phyloP scores from a whole-genome alignment of 768 basidiomycete species.

The Macrolepiota albuminosa region DNA sequence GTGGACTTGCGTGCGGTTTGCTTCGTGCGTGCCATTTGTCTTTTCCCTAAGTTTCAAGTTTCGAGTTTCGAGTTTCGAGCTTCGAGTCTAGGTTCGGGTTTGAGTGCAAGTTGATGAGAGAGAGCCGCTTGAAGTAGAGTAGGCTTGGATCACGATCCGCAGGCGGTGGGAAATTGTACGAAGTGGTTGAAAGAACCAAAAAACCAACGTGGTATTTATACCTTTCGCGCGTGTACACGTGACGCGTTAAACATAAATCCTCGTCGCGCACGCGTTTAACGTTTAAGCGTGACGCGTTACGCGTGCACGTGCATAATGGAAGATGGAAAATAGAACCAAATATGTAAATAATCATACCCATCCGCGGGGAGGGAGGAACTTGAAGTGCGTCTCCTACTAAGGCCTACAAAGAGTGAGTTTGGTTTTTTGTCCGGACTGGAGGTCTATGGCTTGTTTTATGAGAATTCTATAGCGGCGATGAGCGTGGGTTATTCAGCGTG shows the following conservation, averaged over 20 bases:
- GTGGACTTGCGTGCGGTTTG: slow-evolving; percentile 18
- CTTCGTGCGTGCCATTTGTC: slow-evolving; percentile 15
- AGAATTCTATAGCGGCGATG: no score
- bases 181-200: not conserved
- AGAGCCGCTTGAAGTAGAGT: no score
- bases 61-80: no score
- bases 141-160: not conserved
- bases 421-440: no score
- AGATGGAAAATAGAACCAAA: not conserved
- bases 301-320: no score
- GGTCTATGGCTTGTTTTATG: no score
- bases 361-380: no score
- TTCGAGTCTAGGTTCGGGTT: no score
- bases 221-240: slow-evolving; percentile 5
- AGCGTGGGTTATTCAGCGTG: no score
- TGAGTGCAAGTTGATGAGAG: not conserved
- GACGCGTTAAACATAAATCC: slow-evolving; percentile 9
- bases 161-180: no score
- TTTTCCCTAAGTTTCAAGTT: not conserved
- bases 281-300: slow-evolving; percentile 1
- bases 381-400: no score
- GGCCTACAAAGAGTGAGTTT: no score
- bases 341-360: not conserved
- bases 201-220: slow-evolving; percentile 7
- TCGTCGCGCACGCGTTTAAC: not conserved